Evolutionary conservation across 225 moss, liverwort and hornwort genomes (phyloP).

Genomic region (Takakia lepidozioides): DNA sequence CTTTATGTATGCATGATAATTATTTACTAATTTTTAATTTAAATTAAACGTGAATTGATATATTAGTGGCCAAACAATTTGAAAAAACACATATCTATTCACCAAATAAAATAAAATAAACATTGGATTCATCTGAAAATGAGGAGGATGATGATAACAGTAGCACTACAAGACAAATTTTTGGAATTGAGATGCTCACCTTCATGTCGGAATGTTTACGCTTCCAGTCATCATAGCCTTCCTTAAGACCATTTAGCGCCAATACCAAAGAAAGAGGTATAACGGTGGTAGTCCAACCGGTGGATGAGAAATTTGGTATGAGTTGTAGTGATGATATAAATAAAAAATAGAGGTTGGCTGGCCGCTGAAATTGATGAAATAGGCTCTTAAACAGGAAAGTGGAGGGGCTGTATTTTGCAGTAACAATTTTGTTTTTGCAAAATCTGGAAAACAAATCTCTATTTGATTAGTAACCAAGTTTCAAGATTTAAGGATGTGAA

Average conservation of each 20-base stretch:
- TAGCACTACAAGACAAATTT: neutral
- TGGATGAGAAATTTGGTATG: conserved; percentile 46
- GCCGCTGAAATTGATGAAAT: conserved; percentile 49
- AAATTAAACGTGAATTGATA: too few relatives aligned
- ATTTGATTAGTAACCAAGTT: neutral
- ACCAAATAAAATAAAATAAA: too few relatives aligned
- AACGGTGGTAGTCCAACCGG: conserved; percentile 59
- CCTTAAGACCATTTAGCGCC: conserved; percentile 71
- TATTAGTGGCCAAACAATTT: too few relatives aligned
- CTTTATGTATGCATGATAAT: too few relatives aligned
- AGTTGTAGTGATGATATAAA: conserved; percentile 67
- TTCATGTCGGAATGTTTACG: conserved; percentile 56
- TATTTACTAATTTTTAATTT: too few relatives aligned
- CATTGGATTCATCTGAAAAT: neutral
- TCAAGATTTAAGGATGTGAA: neutral
- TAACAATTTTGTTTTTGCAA: conserved; percentile 68
- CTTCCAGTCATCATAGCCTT: conserved; percentile 68
- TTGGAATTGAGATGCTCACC: conserved; percentile 14
- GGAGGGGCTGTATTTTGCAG: conserved; percentile 43
- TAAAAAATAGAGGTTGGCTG: conserved; percentile 77
- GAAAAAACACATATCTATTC: too few relatives aligned
- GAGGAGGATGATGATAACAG: too few relatives aligned
- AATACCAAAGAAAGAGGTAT: conserved; percentile 73
- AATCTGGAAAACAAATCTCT: conserved; percentile 32
- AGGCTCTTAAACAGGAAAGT: conserved; percentile 66